Conservation (phyloP, 2,329 filamentous ascomycete species). For the Trichoderma sp. region DNA sequence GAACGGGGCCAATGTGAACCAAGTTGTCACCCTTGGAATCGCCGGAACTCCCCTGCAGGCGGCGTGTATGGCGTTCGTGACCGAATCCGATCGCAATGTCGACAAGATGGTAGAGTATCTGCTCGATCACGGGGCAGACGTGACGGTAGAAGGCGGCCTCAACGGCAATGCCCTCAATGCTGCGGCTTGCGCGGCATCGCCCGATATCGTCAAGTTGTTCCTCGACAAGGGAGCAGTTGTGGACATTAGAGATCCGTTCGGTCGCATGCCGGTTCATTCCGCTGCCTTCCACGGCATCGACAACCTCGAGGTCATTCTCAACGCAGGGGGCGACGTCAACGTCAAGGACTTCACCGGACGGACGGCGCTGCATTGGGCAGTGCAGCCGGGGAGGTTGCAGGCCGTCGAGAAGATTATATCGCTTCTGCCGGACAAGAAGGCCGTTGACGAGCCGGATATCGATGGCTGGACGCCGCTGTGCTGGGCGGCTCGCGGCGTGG, state of each 20-base stretch:
- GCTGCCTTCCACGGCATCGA: constrained; percentile 26
- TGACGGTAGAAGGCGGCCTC: constrained; percentile 30
- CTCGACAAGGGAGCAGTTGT: constrained; percentile 29
- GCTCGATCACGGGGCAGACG: constrained; percentile 31
- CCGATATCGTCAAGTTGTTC: constrained; percentile 28
- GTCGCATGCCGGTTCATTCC: constrained; percentile 23
- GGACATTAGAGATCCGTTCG: not conserved
- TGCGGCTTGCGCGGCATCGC: constrained; percentile 30
- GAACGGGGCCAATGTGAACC: constrained; percentile 26
- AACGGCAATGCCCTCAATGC: constrained; percentile 30
- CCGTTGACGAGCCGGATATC: constrained; percentile 21
- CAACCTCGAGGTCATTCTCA: constrained; percentile 26
- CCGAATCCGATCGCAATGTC: constrained; percentile 17
- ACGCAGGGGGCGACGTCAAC: constrained; percentile 24
- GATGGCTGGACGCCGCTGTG: constrained; percentile 29
- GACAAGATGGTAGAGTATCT: constrained; percentile 34
- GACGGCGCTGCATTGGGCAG: constrained; percentile 28
- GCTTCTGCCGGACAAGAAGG: constrained; percentile 19
- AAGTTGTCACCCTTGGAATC: not conserved
- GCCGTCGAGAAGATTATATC: constrained; percentile 23
- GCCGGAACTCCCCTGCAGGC: constrained; percentile 25
- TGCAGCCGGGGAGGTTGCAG: constrained; percentile 20
- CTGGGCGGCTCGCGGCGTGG: constrained; percentile 24
- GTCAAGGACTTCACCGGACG: constrained; percentile 18
- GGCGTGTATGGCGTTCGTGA: constrained; percentile 7